phyloP scores from a whole-genome alignment of 805 yeast species.

The Scheffersomyces stipitis region DNA sequence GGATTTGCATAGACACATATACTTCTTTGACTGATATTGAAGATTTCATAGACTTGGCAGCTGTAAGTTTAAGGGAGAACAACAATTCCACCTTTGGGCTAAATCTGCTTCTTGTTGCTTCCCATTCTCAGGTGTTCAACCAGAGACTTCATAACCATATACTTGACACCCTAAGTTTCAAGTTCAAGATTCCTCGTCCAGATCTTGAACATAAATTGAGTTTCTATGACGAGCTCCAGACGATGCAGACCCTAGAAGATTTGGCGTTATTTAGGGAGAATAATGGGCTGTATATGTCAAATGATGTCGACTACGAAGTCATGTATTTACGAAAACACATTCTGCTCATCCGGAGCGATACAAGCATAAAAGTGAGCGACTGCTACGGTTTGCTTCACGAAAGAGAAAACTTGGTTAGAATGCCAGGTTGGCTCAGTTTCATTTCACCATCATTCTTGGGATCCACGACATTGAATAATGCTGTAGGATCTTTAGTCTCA shows the following conservation, averaged over 20 bases:
- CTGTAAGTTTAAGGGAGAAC: constrained; percentile 14
- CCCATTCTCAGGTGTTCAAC: constrained; percentile 8
- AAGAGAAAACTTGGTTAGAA: background rate
- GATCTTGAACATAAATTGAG: constrained; percentile 5
- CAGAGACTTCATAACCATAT: constrained; percentile 10
- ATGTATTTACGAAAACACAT: background rate
- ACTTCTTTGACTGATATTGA: constrained; percentile 36
- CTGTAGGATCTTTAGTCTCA: constrained; percentile 1
- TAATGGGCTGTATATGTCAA: background rate
- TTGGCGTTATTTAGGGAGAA: background rate
- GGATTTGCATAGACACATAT: constrained; percentile 21
- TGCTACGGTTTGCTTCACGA: background rate
- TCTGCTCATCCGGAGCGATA: background rate
- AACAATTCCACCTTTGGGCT: constrained; percentile 25
- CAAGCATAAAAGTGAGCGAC: background rate
- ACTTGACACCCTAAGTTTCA: constrained; percentile 11
- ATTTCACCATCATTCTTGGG: background rate
- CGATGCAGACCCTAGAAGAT: constrained; percentile 3
- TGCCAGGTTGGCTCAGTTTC: background rate
- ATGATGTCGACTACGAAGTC: background rate
- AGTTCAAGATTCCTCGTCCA: constrained; percentile 5
- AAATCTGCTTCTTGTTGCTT: constrained; percentile 23
- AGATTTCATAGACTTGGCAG: constrained; percentile 30
- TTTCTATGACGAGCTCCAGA: constrained; percentile 4
- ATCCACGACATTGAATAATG: background rate